Percentiles rank a stretch among this genome's conserved stretches.
phyloP scores from a whole-genome alignment of 176 grass and related monocot species.

The Raddia guianensis region DNA sequence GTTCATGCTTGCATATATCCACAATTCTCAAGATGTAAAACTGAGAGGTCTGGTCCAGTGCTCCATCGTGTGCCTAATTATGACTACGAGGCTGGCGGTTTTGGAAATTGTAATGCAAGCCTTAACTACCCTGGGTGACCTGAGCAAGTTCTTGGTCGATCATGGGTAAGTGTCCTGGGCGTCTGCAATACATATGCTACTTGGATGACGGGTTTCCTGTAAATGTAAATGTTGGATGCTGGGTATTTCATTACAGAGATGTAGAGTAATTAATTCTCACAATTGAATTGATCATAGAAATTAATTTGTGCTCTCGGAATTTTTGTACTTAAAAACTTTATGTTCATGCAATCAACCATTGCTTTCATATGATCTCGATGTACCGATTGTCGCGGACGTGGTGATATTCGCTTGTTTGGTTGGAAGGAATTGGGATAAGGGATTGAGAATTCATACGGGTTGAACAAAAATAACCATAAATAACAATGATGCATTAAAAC shows the following conservation, averaged over 20 bases:
- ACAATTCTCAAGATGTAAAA: constrained; percentile 17
- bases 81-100: background rate
- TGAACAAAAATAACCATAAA: no score
- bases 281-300: background rate
- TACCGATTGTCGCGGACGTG: no score
- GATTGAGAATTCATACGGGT: no score
- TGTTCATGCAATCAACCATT: background rate
- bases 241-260: background rate
- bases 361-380: no score
- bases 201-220: background rate
- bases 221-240: background rate
- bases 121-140: background rate
- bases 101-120: background rate
- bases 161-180: background rate
- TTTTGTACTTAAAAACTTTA: background rate
- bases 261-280: background rate
- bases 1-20: background rate
- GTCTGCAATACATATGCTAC: background rate
- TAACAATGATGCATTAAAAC: no score
- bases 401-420: no score
- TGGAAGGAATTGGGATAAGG: no score
- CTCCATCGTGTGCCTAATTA: background rate
- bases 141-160: background rate
- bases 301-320: background rate
- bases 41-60: background rate